Conservation (phyloP, 2,329 filamentous ascomycete species). For the Paramyrothecium sp. region DNA sequence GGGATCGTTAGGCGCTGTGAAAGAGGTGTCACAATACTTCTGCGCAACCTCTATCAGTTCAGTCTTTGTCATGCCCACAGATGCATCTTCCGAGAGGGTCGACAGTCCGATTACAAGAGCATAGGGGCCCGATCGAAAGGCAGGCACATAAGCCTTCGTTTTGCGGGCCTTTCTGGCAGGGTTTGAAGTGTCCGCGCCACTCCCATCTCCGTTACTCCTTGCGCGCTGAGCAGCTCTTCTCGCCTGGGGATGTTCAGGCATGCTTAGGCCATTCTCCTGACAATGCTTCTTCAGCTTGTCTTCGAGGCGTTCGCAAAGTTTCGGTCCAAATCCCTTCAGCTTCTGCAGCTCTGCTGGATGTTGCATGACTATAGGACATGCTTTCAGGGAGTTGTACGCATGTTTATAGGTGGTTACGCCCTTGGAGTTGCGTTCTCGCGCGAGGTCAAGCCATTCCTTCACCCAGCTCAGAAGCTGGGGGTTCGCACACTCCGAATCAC, state of each 20-base stretch:
- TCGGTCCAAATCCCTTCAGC: slow-evolving; percentile 72
- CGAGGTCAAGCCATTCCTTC: slow-evolving; percentile 73
- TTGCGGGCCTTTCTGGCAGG: slow-evolving; percentile 59
- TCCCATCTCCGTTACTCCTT: slow-evolving; percentile 31
- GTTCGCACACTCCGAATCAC: slow-evolving; percentile 56
- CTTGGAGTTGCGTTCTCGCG: slow-evolving; percentile 67
- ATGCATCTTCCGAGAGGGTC: slow-evolving; percentile 51
- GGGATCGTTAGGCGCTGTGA: slow-evolving; percentile 64
- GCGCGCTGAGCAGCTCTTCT: slow-evolving; percentile 34
- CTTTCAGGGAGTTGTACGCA: slow-evolving; percentile 74
- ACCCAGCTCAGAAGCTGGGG: slow-evolving; percentile 71
- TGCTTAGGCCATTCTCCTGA: slow-evolving; percentile 62
- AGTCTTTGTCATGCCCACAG: slow-evolving; percentile 60
- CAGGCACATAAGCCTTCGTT: slow-evolving; percentile 68
- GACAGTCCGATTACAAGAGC: slow-evolving; percentile 68
- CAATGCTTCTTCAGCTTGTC: slow-evolving; percentile 61
- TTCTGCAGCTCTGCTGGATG: slow-evolving; percentile 73
- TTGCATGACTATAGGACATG: slow-evolving; percentile 66
- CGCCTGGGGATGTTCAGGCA: slow-evolving; percentile 57
- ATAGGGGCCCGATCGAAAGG: slow-evolving; percentile 71
- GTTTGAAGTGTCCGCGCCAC: slow-evolving; percentile 28
- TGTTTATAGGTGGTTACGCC: slow-evolving; percentile 70
- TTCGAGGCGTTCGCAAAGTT: slow-evolving; percentile 68
- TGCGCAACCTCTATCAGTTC: slow-evolving; percentile 70
- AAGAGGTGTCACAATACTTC: slow-evolving; percentile 70